These are phyloP conservation scores for Pichia nakasei DNA, from an alignment of 805 yeast genomes.

Conservation along the genomic window DNA sequence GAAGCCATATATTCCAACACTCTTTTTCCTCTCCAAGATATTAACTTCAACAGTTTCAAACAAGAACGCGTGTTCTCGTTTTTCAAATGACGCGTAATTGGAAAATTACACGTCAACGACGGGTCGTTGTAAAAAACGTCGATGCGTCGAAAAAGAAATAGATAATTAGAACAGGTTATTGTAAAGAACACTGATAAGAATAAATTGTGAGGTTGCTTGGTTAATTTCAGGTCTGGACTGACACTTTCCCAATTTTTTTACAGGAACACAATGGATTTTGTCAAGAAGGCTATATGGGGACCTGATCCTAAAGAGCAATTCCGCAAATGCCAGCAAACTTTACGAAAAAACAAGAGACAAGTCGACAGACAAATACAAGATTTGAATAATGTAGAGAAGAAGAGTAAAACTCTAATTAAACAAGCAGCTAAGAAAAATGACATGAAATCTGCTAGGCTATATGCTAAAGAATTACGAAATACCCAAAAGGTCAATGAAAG, in stretches of 20 bases:
- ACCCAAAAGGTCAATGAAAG: constrained; percentile 67
- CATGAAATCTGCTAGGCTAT: constrained; percentile 59
- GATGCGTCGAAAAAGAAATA: too few species aligned
- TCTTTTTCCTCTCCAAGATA: too few species aligned
- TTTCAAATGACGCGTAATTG: too few species aligned
- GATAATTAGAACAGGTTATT: too few species aligned
- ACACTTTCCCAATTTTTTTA: too few species aligned
- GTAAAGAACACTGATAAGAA: too few species aligned
- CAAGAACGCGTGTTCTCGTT: background rate
- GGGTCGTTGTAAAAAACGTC: too few species aligned
- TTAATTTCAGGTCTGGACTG: too few species aligned
- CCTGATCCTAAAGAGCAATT: constrained; percentile 92
- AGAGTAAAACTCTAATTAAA: constrained; percentile 70
- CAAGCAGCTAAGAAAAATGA: constrained; percentile 72
- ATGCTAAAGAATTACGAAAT: constrained; percentile 74
- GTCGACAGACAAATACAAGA: constrained; percentile 69
- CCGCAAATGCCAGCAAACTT: constrained; percentile 66
- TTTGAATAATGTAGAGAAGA: constrained; percentile 51
- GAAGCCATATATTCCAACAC: too few species aligned
- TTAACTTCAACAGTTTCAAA: too few species aligned
- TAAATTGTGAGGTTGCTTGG: too few species aligned
- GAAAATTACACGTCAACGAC: too few species aligned
- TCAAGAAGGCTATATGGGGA: constrained; percentile 88
- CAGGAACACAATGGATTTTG: constrained; percentile 59
- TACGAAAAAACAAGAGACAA: constrained; percentile 79